Evolutionary conservation across 2,329 filamentous ascomycete genomes (phyloP).

Genomic region (Alternaria tenuissima): DNA sequence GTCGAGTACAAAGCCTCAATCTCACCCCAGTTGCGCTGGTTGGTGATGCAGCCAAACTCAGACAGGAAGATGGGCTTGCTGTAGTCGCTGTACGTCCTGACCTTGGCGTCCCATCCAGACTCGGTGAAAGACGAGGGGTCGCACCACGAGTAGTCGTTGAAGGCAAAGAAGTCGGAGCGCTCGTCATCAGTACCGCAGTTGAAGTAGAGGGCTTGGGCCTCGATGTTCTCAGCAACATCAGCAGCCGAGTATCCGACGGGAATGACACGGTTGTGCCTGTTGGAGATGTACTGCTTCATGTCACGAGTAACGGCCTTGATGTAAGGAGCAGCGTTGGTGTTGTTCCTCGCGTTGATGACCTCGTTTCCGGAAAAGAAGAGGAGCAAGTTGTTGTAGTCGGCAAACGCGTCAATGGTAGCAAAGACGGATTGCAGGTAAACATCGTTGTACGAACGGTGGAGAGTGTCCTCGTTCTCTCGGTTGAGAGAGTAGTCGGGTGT

Average conservation of each 20-base stretch:
- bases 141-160: conserved; percentile 86
- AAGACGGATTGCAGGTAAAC: conserved; percentile 87
- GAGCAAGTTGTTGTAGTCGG: conserved; percentile 83
- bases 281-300: conserved; percentile 80
- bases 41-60: conserved; percentile 89
- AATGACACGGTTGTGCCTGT: conserved; percentile 70
- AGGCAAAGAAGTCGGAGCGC: conserved; percentile 87
- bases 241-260: conserved; percentile 85
- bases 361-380: conserved; percentile 85
- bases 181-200: conserved; percentile 88
- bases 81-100: conserved; percentile 48
- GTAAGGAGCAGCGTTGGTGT: conserved; percentile 74
- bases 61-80: conserved; percentile 76
- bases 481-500: conserved; percentile 87
- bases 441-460: conserved; percentile 77
- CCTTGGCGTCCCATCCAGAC: conserved; percentile 75
- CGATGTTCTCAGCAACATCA: conserved; percentile 83
- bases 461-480: conserved; percentile 68
- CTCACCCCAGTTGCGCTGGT: conserved; percentile 82
- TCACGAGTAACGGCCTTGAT: conserved; percentile 77
- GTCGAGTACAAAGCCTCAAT: conserved; percentile 77
- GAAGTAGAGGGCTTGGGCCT: conserved; percentile 88
- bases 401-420: conserved; percentile 79
- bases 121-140: conserved; percentile 66
- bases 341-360: conserved; percentile 72